These are phyloP conservation scores for Metarhizium album DNA, from an alignment of 2,329 filamentous ascomycete genomes.

Conservation along the genomic window DNA sequence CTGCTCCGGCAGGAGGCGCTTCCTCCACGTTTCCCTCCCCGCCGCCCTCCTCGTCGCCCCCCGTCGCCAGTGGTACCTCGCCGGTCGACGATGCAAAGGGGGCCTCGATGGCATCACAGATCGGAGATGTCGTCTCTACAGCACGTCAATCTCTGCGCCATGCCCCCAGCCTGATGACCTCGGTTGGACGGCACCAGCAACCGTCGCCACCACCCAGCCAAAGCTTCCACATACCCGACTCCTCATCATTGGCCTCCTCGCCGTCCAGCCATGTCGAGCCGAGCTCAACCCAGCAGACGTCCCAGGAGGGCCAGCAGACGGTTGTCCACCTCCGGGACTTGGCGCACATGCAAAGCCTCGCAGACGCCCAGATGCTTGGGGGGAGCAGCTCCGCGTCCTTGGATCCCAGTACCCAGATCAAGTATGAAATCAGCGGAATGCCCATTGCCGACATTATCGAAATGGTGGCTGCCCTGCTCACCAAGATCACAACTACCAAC, in stretches of 20 bases:
- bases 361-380: slow-evolving; percentile 61
- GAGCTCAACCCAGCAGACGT: slow-evolving; percentile 2
- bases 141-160: slow-evolving; percentile 3
- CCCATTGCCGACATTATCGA: slow-evolving; percentile 95
- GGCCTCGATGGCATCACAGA: slow-evolving; percentile 38
- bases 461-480: slow-evolving; percentile 93
- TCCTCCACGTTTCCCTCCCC: slow-evolving; percentile 41
- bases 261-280: not conserved
- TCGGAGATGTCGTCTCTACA: slow-evolving; percentile 18
- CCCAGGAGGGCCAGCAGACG: slow-evolving; percentile 26
- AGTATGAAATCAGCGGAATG: slow-evolving; percentile 96
- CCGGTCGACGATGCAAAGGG: slow-evolving; percentile 30
- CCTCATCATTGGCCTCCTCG: slow-evolving; percentile 1
- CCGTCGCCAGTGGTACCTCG: slow-evolving; percentile 25
- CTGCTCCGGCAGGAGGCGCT: slow-evolving; percentile 26
- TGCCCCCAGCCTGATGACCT: slow-evolving; percentile 11
- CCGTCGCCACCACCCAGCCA: slow-evolving; percentile 27
- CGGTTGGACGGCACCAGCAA: slow-evolving; percentile 16
- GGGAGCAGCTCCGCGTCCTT: slow-evolving; percentile 35
- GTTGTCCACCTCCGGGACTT: slow-evolving; percentile 78
- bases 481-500: slow-evolving; percentile 95
- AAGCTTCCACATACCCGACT: slow-evolving; percentile 19
- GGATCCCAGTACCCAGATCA: slow-evolving; percentile 41
- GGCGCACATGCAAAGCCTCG: slow-evolving; percentile 82
- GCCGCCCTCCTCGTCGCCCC: slow-evolving; percentile 41